phyloP scores from a whole-genome alignment of 129 eudicot species.

The Lactuca saligna region DNA sequence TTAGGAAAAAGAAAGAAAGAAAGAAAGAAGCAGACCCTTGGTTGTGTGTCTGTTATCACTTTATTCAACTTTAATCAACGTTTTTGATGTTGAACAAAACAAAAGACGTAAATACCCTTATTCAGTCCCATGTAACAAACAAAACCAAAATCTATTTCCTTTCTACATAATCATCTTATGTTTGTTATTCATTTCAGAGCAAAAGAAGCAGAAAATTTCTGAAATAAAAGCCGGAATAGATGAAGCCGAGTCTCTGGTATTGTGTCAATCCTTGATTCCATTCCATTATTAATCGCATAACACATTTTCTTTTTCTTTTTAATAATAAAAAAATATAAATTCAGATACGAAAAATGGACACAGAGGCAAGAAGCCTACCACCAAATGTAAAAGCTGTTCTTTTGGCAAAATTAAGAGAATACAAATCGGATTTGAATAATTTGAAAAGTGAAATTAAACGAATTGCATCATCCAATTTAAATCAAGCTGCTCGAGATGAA shows the following conservation, averaged over 20 bases:
- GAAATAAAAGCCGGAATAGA: slow-evolving; percentile 60
- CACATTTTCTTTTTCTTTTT: not conserved
- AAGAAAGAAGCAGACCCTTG: no score
- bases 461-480: slow-evolving; percentile 54
- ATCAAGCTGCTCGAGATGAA: slow-evolving; percentile 70
- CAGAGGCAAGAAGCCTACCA: slow-evolving; percentile 76
- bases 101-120: no score
- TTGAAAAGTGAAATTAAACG: slow-evolving; percentile 63
- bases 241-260: slow-evolving; percentile 70
- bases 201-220: slow-evolving; percentile 62
- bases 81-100: not conserved
- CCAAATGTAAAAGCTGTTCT: slow-evolving; percentile 69
- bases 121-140: no score
- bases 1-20: no score
- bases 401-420: slow-evolving; percentile 70
- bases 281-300: not conserved
- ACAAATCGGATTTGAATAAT: slow-evolving; percentile 68
- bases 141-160: no score
- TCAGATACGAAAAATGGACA: slow-evolving; percentile 74
- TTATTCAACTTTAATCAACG: not conserved
- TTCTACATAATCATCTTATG: slow-evolving; percentile 11
- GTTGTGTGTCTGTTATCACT: not conserved
- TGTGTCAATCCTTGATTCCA: slow-evolving; percentile 2
- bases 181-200: slow-evolving; percentile 47
- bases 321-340: not conserved